Percentiles rank a stretch among this genome's conserved stretches.
Evolutionary conservation across 139 green algal genomes (phyloP).

Genomic region (Medakamo hakoo): DNA sequence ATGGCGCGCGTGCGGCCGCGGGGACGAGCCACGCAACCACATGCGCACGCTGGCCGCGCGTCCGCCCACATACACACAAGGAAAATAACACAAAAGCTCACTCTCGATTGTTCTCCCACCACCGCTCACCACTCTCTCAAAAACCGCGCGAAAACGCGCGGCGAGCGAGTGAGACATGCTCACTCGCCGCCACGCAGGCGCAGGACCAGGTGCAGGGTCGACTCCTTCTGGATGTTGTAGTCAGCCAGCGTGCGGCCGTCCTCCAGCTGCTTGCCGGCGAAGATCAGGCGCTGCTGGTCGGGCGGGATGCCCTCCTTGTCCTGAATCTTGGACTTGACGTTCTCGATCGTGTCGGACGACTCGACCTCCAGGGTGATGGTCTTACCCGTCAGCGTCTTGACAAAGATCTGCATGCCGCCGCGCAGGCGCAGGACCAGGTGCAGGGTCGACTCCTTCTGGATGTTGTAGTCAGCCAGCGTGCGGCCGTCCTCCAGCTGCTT

Average conservation of each 20-base stretch:
- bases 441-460: conserved; percentile 78
- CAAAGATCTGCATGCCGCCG: conserved; percentile 73
- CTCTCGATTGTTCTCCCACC: no score
- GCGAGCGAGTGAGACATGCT: no score
- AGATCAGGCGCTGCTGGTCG: conserved; percentile 89
- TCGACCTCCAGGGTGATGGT: conserved; percentile 89
- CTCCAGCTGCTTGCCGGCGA: conserved; percentile 91
- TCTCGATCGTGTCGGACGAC: conserved; percentile 56
- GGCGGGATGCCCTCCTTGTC: conserved; percentile 72
- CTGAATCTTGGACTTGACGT: conserved; percentile 60
- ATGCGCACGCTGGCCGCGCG: no score
- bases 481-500: conserved; percentile 95
- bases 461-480: conserved; percentile 95
- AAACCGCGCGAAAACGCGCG: no score
- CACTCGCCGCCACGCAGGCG: conserved; percentile 17
- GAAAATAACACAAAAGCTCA: no score
- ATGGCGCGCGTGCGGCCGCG: no score
- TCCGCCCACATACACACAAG: no score
- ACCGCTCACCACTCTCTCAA: no score
- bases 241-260: conserved; percentile 81
- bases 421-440: conserved; percentile 34
- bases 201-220: conserved; percentile 32
- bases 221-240: conserved; percentile 91
- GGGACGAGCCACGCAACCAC: no score
- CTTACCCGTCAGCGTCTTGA: conserved; percentile 80